Percentiles rank a stretch among this genome's conserved stretches.
These are phyloP conservation scores for Cylindrodendrum hubeiense DNA, from an alignment of 2,329 filamentous ascomycete species.

Conservation along the genomic window DNA sequence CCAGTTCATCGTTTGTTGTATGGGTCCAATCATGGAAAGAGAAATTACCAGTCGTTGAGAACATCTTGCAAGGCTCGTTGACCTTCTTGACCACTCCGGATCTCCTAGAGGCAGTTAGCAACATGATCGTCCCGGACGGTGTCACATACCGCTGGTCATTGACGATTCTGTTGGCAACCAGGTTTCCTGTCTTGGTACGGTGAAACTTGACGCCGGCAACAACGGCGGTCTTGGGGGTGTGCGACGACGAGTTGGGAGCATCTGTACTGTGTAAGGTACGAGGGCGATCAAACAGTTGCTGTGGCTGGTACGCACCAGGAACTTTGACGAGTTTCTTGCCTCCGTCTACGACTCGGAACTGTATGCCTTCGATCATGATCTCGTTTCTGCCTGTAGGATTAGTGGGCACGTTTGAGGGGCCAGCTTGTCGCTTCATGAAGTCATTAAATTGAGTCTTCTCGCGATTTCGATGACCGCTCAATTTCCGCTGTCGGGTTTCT, in stretches of 20 bases:
- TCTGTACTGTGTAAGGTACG: conserved; percentile 55
- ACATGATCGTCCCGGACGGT: conserved; percentile 34
- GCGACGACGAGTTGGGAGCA: conserved; percentile 70
- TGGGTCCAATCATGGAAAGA: conserved; percentile 52
- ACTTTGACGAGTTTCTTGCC: conserved; percentile 86
- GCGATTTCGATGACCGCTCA: conserved; percentile 63
- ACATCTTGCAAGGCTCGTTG: conserved; percentile 79
- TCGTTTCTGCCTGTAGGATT: conserved; percentile 63
- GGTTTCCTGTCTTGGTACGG: conserved; percentile 88
- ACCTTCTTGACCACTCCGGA: conserved; percentile 74
- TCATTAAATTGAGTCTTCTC: conserved; percentile 70
- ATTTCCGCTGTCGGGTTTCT: conserved; percentile 71
- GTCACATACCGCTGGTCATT: conserved; percentile 79
- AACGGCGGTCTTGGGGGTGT: conserved; percentile 79
- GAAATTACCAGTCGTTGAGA: conserved; percentile 77
- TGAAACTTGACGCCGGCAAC: conserved; percentile 86
- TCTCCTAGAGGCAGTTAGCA: conserved; percentile 60
- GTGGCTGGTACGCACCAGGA: conserved; percentile 65
- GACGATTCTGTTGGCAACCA: conserved; percentile 82
- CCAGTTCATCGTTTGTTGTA: conserved; percentile 35
- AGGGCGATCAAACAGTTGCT: not conserved
- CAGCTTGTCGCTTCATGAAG: conserved; percentile 48
- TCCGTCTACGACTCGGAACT: conserved; percentile 79
- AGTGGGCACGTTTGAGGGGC: conserved; percentile 31
- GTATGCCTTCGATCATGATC: conserved; percentile 77